Evolutionary conservation across 352 stramenopile species (phyloP), one percentile per base, ranked within the genome.

Genomic region (Phytophthora pinifolia): DNA sequence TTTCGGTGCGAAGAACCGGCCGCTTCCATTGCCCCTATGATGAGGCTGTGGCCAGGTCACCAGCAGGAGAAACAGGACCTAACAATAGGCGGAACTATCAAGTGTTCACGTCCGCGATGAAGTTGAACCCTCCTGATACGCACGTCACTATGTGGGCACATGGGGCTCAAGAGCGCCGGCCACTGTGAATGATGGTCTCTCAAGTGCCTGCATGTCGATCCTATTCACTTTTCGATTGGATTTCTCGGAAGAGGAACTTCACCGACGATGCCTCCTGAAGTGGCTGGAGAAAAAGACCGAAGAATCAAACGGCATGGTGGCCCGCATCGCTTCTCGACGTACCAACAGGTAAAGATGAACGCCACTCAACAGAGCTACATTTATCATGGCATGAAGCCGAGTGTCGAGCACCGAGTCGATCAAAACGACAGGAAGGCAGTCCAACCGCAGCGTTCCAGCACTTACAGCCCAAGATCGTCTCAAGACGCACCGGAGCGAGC

Each of bases 241-340:
- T 27, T 54, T 54, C 25, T 54, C 10, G 10, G n/a, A 6, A 27
- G 4, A 6, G 4, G 22, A 6, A 27, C 20, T 22, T 1, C 20
- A 22, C 3, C 20, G 4, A 27, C 22, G 22, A 27, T 27, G 22
- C 22, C 22, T 4, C 22, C 22, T 27, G 22, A 27, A 25, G 20
- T 25, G 20, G 20, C 20, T 25, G 20, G 3, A 27, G 22, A 27
- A 27, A 27, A 0, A 4, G 0, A 27, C 22, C 22, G 22, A 27
- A 6, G 1, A 27, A 27, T 79, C 15, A 81, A 86, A 49, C 58
- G 60, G 18, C 76, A 73, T 31, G 64, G 70, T 6, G 62, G 72
- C 7, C 61, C 74, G 15, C 72, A 87, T 45, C 56, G 52, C 12
- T 60, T 67, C n/a, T 67, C 51, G 36, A 52, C 60, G 27, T 67